phyloP scores from a whole-genome alignment of 768 basidiomycete species.

The Suillus discolor region DNA sequence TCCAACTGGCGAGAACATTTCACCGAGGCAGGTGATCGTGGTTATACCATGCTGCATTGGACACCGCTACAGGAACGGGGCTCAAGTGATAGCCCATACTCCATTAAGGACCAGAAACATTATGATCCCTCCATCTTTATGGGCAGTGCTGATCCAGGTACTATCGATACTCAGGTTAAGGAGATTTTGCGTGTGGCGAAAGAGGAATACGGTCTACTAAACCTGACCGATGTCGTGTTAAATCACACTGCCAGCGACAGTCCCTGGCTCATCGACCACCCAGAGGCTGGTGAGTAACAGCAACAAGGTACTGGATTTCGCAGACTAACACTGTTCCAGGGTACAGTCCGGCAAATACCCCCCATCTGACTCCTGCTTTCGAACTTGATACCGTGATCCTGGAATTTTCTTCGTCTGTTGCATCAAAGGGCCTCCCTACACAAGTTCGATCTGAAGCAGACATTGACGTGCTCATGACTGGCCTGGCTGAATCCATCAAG shows the following conservation, averaged over 20 bases:
- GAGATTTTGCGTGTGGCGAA: conserved; percentile 68
- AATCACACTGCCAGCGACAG: conserved; percentile 98
- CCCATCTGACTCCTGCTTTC: conserved; percentile 89
- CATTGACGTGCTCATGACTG: conserved; percentile 63
- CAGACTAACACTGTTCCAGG: conserved; percentile 47
- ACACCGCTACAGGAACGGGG: conserved; percentile 94
- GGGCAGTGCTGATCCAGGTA: conserved; percentile 42
- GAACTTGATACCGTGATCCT: conserved; percentile 90
- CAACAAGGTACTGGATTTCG: background rate
- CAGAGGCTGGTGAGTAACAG: conserved; percentile 78
- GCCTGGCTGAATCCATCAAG: conserved; percentile 63
- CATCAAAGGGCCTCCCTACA: conserved; percentile 71
- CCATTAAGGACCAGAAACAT: conserved; percentile 82
- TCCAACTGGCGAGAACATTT: conserved; percentile 79
- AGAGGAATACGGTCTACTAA: conserved; percentile 87
- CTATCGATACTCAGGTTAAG: conserved; percentile 59
- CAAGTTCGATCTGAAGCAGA: conserved; percentile 65
- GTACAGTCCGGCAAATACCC: conserved; percentile 87
- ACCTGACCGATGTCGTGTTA: conserved; percentile 92
- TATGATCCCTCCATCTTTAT: conserved; percentile 81
- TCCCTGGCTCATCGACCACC: conserved; percentile 89
- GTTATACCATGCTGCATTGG: conserved; percentile 99
- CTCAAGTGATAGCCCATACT: conserved; percentile 89
- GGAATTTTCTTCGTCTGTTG: conserved; percentile 72
- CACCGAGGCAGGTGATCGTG: conserved; percentile 80